These are phyloP conservation scores for Phytophthora pistaciae DNA, from an alignment of 352 stramenopile genomes.

Conservation along the genomic window DNA sequence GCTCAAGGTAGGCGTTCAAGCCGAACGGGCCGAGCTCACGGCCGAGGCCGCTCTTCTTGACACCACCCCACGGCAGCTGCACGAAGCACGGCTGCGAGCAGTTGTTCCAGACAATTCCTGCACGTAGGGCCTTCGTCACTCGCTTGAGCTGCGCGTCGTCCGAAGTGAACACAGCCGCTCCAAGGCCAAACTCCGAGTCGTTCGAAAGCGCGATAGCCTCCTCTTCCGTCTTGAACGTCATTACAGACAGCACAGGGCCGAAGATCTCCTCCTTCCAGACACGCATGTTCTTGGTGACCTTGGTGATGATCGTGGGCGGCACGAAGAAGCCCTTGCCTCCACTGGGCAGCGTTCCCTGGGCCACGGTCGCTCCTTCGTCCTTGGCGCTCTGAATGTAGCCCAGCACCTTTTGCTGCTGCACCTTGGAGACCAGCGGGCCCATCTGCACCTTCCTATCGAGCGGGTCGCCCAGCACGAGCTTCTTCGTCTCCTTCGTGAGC, in stretches of 20 bases:
- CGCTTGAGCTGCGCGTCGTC: constrained; percentile 60
- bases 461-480: constrained; percentile 71
- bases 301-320: constrained; percentile 79
- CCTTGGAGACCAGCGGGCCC: constrained; percentile 81
- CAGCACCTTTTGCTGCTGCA: constrained; percentile 79
- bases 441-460: constrained; percentile 64
- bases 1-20: constrained; percentile 70
- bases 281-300: constrained; percentile 64
- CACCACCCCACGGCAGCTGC: constrained; percentile 81
- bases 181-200: constrained; percentile 75
- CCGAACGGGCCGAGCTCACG: constrained; percentile 75
- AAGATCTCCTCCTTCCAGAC: constrained; percentile 93
- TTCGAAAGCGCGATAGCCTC: constrained; percentile 70
- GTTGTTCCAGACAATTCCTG: constrained; percentile 39
- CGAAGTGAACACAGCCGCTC: constrained; percentile 73
- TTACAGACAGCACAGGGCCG: constrained; percentile 86
- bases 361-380: constrained; percentile 63
- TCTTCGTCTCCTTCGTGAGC: constrained; percentile 60
- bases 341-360: constrained; percentile 21
- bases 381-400: constrained; percentile 63
- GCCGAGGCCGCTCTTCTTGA: constrained; percentile 87
- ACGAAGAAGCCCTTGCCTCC: constrained; percentile 72
- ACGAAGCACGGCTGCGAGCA: constrained; percentile 39
- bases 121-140: constrained; percentile 53
- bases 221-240: constrained; percentile 88